Percentiles rank a stretch among this genome's conserved stretches.
Evolutionary conservation across 768 basidiomycete genomes (phyloP).

Genomic region (Xerocomellus intermedius): DNA sequence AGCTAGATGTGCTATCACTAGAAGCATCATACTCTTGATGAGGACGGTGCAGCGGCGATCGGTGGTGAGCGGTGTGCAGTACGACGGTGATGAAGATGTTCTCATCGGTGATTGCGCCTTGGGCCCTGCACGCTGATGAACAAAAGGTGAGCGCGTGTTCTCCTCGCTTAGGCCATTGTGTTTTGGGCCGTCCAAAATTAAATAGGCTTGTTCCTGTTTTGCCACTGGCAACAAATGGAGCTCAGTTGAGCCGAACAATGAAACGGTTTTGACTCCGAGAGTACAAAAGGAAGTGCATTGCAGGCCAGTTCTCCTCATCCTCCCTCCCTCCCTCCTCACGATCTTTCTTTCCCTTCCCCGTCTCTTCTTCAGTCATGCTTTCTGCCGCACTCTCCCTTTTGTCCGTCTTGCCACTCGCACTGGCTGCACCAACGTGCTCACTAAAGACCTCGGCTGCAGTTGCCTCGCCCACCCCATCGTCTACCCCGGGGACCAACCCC

Average conservation of each 20-base stretch:
- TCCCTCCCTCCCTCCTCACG: conserved; percentile 9
- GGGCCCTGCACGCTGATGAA: not conserved
- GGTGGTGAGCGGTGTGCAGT: not conserved
- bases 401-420: conserved; percentile 21
- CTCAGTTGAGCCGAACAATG: conserved; percentile 8
- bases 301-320: not conserved
- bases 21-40: not conserved
- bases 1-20: no score
- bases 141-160: not conserved
- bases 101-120: not conserved
- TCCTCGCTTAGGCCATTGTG: no score
- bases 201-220: conserved; percentile 7
- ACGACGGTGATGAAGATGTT: conserved; percentile 15
- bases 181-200: not conserved
- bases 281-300: conserved; percentile 12
- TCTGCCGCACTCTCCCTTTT: conserved; percentile 21
- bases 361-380: conserved; percentile 19
- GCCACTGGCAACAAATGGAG: conserved; percentile 7
- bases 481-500: conserved; percentile 1
- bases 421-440: conserved; percentile 30
- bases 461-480: not conserved
- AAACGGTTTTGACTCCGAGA: not conserved
- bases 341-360: conserved; percentile 12
- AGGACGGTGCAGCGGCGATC: not conserved
- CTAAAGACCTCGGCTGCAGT: conserved; percentile 8